Conservation (phyloP, 2,329 filamentous ascomycete species). For the Aureobasidium sp. region DNA sequence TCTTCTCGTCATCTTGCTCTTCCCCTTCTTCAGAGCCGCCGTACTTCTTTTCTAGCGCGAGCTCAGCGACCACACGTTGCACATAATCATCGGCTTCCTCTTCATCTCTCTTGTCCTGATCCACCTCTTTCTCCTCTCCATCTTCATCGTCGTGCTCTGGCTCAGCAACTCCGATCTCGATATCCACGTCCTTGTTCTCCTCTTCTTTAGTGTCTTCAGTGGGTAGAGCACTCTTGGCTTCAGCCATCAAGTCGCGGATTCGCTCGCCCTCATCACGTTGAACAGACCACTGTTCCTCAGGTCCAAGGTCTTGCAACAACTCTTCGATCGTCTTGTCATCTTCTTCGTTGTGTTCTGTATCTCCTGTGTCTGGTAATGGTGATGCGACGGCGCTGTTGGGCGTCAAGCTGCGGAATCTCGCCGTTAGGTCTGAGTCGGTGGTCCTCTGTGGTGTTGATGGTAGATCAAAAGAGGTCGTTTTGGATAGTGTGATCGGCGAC, state of each 20-base stretch:
- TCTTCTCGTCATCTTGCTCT: neutral
- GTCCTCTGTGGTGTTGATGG: conserved; percentile 21
- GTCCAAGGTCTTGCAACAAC: conserved; percentile 37
- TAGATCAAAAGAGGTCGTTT: conserved; percentile 7
- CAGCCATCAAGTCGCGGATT: conserved; percentile 35
- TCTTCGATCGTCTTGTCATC: conserved; percentile 43
- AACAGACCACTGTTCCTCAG: conserved; percentile 35
- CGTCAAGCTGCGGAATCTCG: conserved; percentile 26
- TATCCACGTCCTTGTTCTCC: conserved; percentile 22
- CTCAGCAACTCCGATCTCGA: neutral
- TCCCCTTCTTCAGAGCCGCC: conserved; percentile 18
- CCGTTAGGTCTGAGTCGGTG: conserved; percentile 27
- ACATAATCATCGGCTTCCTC: conserved; percentile 42
- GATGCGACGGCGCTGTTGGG: conserved; percentile 13
- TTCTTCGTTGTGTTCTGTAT: conserved; percentile 29
- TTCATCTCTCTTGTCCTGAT: conserved; percentile 28
- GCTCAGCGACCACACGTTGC: conserved; percentile 39
- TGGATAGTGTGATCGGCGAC: conserved; percentile 32
- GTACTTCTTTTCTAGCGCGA: conserved; percentile 39
- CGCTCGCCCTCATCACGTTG: conserved; percentile 35
- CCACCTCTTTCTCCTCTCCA: conserved; percentile 16
- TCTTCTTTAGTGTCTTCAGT: conserved; percentile 21
- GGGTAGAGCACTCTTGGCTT: conserved; percentile 36
- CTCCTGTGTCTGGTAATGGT: conserved; percentile 21
- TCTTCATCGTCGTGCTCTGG: neutral